A percentile compares a stretch with the other conserved stretches of the same genome.
Conservation (phyloP, 164 flowering plant species). For the Umbellularia californica region DNA sequence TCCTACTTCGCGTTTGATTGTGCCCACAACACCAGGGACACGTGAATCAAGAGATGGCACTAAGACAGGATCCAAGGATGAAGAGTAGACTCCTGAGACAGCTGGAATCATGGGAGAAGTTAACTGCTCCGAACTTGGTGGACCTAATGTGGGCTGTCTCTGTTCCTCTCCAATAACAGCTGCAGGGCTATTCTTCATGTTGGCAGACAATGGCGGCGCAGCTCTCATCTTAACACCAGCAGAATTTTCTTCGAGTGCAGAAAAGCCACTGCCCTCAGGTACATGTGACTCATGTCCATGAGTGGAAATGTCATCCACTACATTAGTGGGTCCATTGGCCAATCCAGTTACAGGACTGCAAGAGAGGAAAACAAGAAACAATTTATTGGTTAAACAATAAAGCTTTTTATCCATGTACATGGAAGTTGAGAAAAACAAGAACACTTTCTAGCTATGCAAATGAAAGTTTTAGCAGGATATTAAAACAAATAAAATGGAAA, state of each 20-base stretch:
- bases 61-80: slow-evolving; percentile 64
- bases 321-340: slow-evolving; percentile 38
- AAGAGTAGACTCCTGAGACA: slow-evolving; percentile 49
- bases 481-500: background rate
- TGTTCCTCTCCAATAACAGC: slow-evolving; percentile 9
- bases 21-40: slow-evolving; percentile 43
- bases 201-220: slow-evolving; percentile 12
- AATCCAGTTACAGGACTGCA: slow-evolving; percentile 43
- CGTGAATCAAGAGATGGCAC: slow-evolving; percentile 53
- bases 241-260: slow-evolving; percentile 20
- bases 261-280: slow-evolving; percentile 18
- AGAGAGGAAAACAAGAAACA: slow-evolving; percentile 4
- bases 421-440: background rate
- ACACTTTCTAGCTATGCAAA: background rate
- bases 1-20: slow-evolving; percentile 58
- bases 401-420: background rate
- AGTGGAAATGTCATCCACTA: slow-evolving; percentile 23
- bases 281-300: slow-evolving; percentile 18
- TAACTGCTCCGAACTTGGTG: slow-evolving; percentile 1
- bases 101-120: slow-evolving; percentile 16
- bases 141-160: background rate
- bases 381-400: background rate
- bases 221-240: slow-evolving; percentile 12
- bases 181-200: background rate
- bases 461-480: background rate